Conservation (phyloP, 768 basidiomycete genomes). For the Rhodocollybia butyracea region DNA sequence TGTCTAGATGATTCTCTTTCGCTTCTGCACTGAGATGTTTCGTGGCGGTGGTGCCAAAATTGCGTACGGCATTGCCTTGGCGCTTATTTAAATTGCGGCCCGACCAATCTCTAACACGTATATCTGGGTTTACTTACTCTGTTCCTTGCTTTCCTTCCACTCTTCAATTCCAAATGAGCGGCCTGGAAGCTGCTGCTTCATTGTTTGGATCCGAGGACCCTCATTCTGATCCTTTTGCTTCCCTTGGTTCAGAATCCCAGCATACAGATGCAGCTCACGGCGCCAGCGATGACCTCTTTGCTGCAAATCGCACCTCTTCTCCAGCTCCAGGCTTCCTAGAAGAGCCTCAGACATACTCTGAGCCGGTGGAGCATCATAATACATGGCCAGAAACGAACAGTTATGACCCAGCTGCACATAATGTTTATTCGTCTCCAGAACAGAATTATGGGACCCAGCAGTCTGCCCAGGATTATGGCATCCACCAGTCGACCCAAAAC, state of each 20-base stretch:
- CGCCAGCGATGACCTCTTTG: constrained; percentile 17
- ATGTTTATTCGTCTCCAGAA: background rate
- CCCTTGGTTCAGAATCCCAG: constrained; percentile 41
- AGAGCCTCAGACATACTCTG: background rate
- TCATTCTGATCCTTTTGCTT: constrained; percentile 60
- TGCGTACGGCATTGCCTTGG: too few species aligned
- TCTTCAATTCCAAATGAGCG: constrained; percentile 39
- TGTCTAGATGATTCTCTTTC: too few species aligned
- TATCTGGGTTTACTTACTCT: background rate
- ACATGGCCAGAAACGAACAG: constrained; percentile 2
- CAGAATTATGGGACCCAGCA: background rate
- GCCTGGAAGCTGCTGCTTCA: constrained; percentile 75
- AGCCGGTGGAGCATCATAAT: background rate
- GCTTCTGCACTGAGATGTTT: too few species aligned
- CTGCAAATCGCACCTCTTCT: constrained; percentile 11
- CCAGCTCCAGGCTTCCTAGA: constrained; percentile 7
- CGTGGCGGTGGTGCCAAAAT: too few species aligned
- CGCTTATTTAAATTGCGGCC: too few species aligned
- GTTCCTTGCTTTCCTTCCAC: background rate
- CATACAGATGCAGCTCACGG: constrained; percentile 21
- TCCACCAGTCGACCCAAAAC: too few species aligned
- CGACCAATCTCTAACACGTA: background rate
- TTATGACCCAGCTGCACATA: background rate
- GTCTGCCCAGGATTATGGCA: too few species aligned
- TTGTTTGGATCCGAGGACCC: constrained; percentile 72